Evolutionary conservation across 2,329 filamentous ascomycete genomes (phyloP).

Genomic region (Ophiosphaerella korrae): DNA sequence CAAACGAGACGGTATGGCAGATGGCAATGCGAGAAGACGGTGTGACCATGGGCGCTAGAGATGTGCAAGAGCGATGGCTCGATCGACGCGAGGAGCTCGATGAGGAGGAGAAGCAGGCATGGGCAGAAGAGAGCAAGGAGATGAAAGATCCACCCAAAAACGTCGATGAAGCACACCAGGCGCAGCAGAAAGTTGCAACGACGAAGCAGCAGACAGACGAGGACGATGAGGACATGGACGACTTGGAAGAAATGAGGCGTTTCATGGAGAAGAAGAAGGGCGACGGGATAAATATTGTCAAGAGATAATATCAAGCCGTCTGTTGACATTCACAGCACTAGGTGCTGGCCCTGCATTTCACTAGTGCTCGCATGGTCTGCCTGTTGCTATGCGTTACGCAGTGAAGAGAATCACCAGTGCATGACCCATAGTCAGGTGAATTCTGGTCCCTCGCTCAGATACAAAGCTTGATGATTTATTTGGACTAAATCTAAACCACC

Average conservation of each 20-base stretch:
- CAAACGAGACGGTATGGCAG: constrained; percentile 97
- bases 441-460: too few relatives aligned
- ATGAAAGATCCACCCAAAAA: constrained; percentile 29
- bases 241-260: constrained; percentile 47
- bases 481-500: too few relatives aligned
- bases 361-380: background rate
- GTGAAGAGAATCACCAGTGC: too few relatives aligned
- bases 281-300: constrained; percentile 73
- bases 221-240: constrained; percentile 43
- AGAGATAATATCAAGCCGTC: constrained; percentile 52
- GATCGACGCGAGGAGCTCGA: constrained; percentile 90
- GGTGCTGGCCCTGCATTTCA: background rate
- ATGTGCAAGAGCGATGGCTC: constrained; percentile 95
- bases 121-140: constrained; percentile 73
- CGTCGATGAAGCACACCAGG: constrained; percentile 3
- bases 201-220: constrained; percentile 16
- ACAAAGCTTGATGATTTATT: too few relatives aligned
- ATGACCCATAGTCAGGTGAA: too few relatives aligned
- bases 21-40: constrained; percentile 80
- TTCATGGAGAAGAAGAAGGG: constrained; percentile 50
- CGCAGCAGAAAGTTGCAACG: constrained; percentile 11
- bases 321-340: background rate
- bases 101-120: constrained; percentile 73
- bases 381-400: too few relatives aligned
- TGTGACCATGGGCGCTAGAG: constrained; percentile 76